Evolutionary conservation across 495 filamentous ascomycete species (phyloP).

Genomic region (Pseudotulostoma volvatum): DNA sequence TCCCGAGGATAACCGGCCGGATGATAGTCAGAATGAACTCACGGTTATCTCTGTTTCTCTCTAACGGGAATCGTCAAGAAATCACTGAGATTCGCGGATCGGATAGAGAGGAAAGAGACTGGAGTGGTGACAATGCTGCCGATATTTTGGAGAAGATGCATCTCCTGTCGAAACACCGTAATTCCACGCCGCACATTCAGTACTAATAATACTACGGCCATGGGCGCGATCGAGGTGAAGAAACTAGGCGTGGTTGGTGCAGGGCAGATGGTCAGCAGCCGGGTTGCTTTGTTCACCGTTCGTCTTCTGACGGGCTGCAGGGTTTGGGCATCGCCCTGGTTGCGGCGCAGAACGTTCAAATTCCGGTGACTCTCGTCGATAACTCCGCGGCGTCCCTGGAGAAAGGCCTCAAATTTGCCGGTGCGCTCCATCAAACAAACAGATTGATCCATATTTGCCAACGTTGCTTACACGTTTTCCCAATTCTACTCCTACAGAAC

Average conservation of each 20-base stretch:
- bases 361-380: slow-evolving; percentile 81
- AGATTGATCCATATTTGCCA: neutral
- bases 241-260: slow-evolving; percentile 85
- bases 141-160: slow-evolving; percentile 16
- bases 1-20: too few species aligned
- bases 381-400: slow-evolving; percentile 72
- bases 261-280: slow-evolving; percentile 70
- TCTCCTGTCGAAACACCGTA: slow-evolving; percentile 16
- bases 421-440: slow-evolving; percentile 24
- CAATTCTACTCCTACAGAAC: slow-evolving; percentile 37
- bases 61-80: too few species aligned
- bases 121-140: slow-evolving; percentile 19
- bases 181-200: slow-evolving; percentile 27
- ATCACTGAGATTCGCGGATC: too few species aligned
- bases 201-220: slow-evolving; percentile 23
- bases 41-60: too few species aligned
- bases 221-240: slow-evolving; percentile 59
- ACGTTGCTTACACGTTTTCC: neutral
- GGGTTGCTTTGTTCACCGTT: slow-evolving; percentile 7
- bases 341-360: slow-evolving; percentile 66
- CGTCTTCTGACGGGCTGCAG: slow-evolving; percentile 29
- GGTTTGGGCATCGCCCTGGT: slow-evolving; percentile 93
- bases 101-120: too few species aligned
- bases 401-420: slow-evolving; percentile 82
- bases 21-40: too few species aligned